phyloP scores from a whole-genome alignment of 2,329 filamentous ascomycete genomes.

The Metarhizium brunneum region DNA sequence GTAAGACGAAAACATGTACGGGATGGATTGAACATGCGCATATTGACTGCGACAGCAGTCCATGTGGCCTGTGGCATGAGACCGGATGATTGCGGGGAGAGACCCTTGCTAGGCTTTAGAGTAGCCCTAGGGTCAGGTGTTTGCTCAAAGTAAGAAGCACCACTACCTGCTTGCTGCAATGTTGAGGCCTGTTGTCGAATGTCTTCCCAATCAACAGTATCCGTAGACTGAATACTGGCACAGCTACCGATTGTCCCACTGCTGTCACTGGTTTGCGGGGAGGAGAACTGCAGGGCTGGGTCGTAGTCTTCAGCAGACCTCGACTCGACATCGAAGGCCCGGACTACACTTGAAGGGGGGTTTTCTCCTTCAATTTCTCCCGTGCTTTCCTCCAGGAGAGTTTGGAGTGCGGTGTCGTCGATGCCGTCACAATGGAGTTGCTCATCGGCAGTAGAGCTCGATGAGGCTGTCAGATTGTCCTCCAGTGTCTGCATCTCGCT shows the following conservation, averaged over 20 bases:
- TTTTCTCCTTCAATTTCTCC: not conserved
- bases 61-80: not conserved
- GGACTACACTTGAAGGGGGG: constrained; percentile 23
- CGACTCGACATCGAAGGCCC: constrained; percentile 22
- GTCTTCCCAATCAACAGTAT: constrained; percentile 32
- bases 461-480: not conserved
- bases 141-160: not conserved
- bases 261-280: constrained; percentile 11
- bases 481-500: not conserved
- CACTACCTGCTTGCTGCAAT: not conserved
- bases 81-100: not conserved
- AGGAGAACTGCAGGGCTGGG: constrained; percentile 24
- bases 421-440: not conserved
- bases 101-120: too few species aligned
- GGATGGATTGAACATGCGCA: constrained; percentile 9
- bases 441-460: not conserved
- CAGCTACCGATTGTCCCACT: not conserved
- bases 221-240: constrained; percentile 1
- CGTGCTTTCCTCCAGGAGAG: not conserved
- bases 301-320: constrained; percentile 26
- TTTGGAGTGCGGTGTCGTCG: not conserved
- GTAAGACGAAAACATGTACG: constrained; percentile 54
- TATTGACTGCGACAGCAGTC: not conserved
- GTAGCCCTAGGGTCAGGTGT: not conserved
- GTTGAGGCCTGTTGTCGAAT: constrained; percentile 12